Conservation (phyloP, 2,329 filamentous ascomycete genomes). For the Hypoxylon sp. region DNA sequence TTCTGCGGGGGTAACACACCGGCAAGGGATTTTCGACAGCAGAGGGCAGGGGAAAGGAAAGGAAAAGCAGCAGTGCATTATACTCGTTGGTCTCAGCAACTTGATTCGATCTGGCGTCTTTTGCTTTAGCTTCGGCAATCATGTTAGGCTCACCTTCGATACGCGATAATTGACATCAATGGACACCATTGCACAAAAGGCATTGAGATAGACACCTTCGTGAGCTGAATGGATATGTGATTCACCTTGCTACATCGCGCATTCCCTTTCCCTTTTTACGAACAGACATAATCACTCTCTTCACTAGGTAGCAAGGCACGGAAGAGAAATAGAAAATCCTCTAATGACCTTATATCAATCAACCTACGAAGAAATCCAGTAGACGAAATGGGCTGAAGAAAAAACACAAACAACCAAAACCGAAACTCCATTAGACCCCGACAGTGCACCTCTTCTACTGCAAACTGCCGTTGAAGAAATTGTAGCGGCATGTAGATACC, state of each 20-base stretch:
- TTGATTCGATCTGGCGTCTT: not conserved
- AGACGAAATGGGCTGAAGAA: not conserved
- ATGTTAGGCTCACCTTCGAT: not conserved
- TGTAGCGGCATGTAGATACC: not conserved
- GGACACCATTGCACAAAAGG: not conserved
- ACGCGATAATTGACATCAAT: not conserved
- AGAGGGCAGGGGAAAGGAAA: not conserved
- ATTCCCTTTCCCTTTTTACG: not conserved
- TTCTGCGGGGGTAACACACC: not conserved
- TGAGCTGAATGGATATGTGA: too few species aligned
- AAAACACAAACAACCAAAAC: conserved; percentile 5
- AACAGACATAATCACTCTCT: not conserved
- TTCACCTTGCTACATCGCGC: too few species aligned
- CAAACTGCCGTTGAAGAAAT: not conserved
- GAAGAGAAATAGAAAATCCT: not conserved
- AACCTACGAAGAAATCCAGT: conserved; percentile 7
- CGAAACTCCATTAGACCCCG: conserved; percentile 18
- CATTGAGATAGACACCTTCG: too few species aligned
- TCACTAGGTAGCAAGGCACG: not conserved
- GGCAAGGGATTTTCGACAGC: not conserved
- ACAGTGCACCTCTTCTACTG: conserved; percentile 8
- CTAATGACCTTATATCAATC: conserved; percentile 21
- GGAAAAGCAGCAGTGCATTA: not conserved
- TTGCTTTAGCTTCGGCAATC: conserved; percentile 6
- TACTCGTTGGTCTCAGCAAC: conserved; percentile 2